These are phyloP conservation scores for Aureobasidium vineae DNA, from an alignment of 2,329 filamentous ascomycete species.

Conservation along the genomic window DNA sequence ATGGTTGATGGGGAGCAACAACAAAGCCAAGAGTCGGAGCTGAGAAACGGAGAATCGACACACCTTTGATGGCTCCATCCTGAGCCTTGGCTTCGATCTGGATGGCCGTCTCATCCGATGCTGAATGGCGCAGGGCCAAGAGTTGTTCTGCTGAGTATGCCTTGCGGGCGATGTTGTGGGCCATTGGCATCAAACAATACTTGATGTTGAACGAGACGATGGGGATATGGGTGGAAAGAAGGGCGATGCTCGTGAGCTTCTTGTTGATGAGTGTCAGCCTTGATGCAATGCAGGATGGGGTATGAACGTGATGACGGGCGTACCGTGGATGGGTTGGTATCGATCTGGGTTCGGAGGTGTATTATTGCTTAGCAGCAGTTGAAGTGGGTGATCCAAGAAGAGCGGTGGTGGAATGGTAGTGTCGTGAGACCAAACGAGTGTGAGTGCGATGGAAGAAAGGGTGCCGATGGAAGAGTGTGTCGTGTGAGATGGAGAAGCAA, in stretches of 20 bases:
- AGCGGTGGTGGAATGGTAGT: neutral
- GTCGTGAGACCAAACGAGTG: slow-evolving; percentile 24
- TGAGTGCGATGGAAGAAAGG: slow-evolving; percentile 7
- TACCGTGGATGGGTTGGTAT: slow-evolving; percentile 8
- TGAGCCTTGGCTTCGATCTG: slow-evolving; percentile 40
- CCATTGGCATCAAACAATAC: slow-evolving; percentile 25
- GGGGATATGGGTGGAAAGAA: neutral
- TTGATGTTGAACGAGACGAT: slow-evolving; percentile 13
- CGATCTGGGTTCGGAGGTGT: slow-evolving; percentile 1
- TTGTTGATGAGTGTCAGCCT: slow-evolving; percentile 5
- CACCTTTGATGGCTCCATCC: slow-evolving; percentile 43
- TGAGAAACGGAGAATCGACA: slow-evolving; percentile 6
- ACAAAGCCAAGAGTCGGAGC: neutral
- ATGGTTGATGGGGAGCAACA: neutral
- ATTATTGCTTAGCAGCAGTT: slow-evolving; percentile 13
- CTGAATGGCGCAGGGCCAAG: slow-evolving; percentile 37
- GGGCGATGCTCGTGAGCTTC: slow-evolving; percentile 9
- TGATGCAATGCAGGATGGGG: slow-evolving; percentile 5
- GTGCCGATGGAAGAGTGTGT: slow-evolving; percentile 13
- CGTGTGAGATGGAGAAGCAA: neutral
- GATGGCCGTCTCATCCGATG: slow-evolving; percentile 38
- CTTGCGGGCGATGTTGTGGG: slow-evolving; percentile 35
- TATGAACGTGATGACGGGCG: neutral
- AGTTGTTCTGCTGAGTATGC: slow-evolving; percentile 42
- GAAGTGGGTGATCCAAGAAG: slow-evolving; percentile 9